A percentile compares a stretch with the other conserved stretches of the same genome.
These are phyloP conservation scores for Pisolithus thermaeus DNA, from an alignment of 1,284 basidiomycete species.

Conservation along the genomic window DNA sequence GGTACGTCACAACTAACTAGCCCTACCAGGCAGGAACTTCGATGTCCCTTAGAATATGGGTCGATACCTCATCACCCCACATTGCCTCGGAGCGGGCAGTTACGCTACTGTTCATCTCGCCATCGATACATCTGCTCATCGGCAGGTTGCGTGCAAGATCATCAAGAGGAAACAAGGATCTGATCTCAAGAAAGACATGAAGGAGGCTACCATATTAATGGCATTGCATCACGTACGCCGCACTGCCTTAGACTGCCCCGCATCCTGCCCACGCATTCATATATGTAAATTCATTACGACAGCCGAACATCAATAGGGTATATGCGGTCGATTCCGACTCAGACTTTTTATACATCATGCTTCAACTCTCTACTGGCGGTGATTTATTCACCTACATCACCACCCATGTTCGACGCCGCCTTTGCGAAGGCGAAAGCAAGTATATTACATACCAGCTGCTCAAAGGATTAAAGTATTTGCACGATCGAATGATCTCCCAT, in stretches of 20 bases:
- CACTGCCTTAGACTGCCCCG: not conserved
- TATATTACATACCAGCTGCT: slow-evolving; percentile 81
- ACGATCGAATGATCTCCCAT: slow-evolving; percentile 72
- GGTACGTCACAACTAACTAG: slow-evolving; percentile 28
- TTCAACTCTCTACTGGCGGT: slow-evolving; percentile 81
- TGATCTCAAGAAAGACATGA: slow-evolving; percentile 59
- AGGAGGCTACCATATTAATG: slow-evolving; percentile 70
- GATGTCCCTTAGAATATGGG: slow-evolving; percentile 45
- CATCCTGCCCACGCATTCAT: not conserved
- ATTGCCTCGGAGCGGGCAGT: slow-evolving; percentile 73
- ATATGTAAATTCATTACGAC: not conserved
- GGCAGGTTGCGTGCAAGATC: slow-evolving; percentile 81
- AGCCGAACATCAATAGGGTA: slow-evolving; percentile 81
- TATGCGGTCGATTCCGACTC: slow-evolving; percentile 62
- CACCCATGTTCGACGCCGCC: slow-evolving; percentile 44
- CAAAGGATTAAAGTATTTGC: slow-evolving; percentile 68
- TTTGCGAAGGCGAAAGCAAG: slow-evolving; percentile 77
- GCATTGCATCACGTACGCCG: slow-evolving; percentile 59
- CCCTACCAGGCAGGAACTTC: slow-evolving; percentile 3
- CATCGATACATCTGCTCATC: slow-evolving; percentile 51
- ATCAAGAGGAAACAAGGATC: slow-evolving; percentile 55
- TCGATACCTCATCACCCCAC: slow-evolving; percentile 62
- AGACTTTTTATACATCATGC: slow-evolving; percentile 74
- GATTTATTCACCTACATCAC: slow-evolving; percentile 83
- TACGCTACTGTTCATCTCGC: slow-evolving; percentile 79